phyloP scores from a whole-genome alignment of 495 filamentous ascomycete genomes.

The Penicillium ochrochloron region DNA sequence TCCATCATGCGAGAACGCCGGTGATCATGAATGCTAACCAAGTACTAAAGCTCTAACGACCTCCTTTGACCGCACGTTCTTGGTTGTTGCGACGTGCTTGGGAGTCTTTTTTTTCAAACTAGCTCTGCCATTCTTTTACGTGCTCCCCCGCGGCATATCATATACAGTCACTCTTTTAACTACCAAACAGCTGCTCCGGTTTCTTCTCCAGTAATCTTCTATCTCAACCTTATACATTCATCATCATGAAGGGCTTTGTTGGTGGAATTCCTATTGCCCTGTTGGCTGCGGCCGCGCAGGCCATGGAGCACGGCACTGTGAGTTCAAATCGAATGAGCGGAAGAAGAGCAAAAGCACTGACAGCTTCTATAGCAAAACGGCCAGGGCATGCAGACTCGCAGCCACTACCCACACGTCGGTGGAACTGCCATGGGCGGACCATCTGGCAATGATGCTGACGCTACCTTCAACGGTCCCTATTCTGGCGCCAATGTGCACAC shows the following conservation, averaged over 20 bases:
- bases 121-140: constrained; percentile 32
- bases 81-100: constrained; percentile 1
- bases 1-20: constrained; percentile 18
- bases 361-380: background rate
- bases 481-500: constrained; percentile 19
- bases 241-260: constrained; percentile 47
- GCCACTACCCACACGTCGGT: constrained; percentile 16
- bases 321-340: constrained; percentile 1
- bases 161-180: constrained; percentile 38
- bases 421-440: constrained; percentile 32
- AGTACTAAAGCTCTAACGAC: constrained; percentile 35
- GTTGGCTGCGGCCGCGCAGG: constrained; percentile 43
- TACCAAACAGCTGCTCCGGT: constrained; percentile 15
- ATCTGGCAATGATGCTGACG: constrained; percentile 29
- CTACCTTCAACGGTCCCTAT: constrained; percentile 24
- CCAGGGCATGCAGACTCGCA: background rate
- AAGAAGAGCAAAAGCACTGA: background rate
- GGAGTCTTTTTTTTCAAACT: constrained; percentile 17
- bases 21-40: constrained; percentile 28
- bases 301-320: constrained; percentile 26
- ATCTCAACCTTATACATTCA: background rate
- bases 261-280: constrained; percentile 46
- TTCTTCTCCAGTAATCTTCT: constrained; percentile 23
- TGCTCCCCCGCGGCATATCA: constrained; percentile 21
- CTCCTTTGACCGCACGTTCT: constrained; percentile 7